Evolutionary conservation across 768 basidiomycete species (phyloP).

Genomic region (Amanita polypyramis): DNA sequence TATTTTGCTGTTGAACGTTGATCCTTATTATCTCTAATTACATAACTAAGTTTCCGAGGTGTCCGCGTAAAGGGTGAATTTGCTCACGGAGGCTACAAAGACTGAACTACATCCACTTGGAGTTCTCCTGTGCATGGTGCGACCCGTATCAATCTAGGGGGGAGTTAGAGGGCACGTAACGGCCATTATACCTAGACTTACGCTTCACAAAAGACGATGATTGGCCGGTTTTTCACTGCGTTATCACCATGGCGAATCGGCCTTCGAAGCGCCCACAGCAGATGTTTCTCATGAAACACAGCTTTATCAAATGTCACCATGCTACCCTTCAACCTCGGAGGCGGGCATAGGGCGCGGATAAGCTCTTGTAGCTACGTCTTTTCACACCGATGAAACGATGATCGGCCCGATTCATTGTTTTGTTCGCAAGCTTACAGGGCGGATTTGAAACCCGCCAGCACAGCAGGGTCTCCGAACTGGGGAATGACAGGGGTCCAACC

Average conservation of each 20-base stretch:
- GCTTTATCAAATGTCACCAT: not conserved
- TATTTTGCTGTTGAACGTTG: not conserved
- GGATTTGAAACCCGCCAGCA: not conserved
- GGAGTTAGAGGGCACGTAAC: not conserved
- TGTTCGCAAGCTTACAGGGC: conserved; percentile 1
- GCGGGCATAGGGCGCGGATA: not conserved
- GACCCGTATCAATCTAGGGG: too few relatives aligned
- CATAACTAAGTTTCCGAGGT: conserved; percentile 12
- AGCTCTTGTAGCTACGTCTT: not conserved
- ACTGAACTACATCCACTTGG: not conserved
- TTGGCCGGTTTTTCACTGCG: not conserved
- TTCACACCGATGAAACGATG: not conserved
- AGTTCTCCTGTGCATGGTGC: not conserved
- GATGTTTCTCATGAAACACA: conserved; percentile 5
- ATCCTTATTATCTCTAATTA: not conserved
- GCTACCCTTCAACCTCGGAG: conserved; percentile 3
- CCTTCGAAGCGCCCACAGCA: conserved; percentile 1
- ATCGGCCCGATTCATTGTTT: not conserved
- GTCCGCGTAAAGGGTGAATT: conserved; percentile 11
- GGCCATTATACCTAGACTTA: not conserved
- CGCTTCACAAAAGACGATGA: not conserved
- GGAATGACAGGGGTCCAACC: conserved; percentile 4
- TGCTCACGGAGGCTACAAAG: not conserved
- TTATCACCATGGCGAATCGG: conserved; percentile 7
- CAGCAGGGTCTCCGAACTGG: not conserved